A percentile compares a stretch with the other conserved stretches of the same genome.
These are phyloP conservation scores for Paecilomyces variotii DNA, from an alignment of 2,329 filamentous ascomycete genomes.

Conservation along the genomic window DNA sequence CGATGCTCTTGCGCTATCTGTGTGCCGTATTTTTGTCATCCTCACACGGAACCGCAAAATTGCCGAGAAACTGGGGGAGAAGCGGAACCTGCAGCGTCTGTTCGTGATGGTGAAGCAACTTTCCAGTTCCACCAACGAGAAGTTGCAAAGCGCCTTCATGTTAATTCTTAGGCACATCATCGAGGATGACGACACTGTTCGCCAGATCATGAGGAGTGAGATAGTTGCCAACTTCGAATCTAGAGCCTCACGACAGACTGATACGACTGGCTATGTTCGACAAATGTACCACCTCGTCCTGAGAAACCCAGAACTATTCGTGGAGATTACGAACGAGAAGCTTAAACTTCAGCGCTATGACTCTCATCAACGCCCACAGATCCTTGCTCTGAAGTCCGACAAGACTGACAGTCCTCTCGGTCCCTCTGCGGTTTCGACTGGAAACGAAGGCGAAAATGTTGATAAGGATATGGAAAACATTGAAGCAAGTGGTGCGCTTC, in stretches of 20 bases:
- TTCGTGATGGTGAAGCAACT: conserved; percentile 96
- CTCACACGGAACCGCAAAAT: conserved; percentile 71
- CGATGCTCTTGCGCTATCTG: conserved; percentile 71
- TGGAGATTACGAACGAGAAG: conserved; percentile 79
- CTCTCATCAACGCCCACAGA: conserved; percentile 44
- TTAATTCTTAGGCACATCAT: conserved; percentile 84
- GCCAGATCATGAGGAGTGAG: conserved; percentile 85
- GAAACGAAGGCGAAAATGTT: conserved; percentile 16
- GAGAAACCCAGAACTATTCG: conserved; percentile 75
- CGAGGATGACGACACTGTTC: conserved; percentile 85
- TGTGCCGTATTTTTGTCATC: conserved; percentile 76
- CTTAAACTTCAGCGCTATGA: conserved; percentile 64
- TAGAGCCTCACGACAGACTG: conserved; percentile 50
- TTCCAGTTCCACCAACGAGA: conserved; percentile 66
- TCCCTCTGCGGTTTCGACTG: conserved; percentile 13
- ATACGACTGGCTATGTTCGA: conserved; percentile 66
- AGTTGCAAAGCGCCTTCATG: conserved; percentile 69
- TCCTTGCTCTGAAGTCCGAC: conserved; percentile 45
- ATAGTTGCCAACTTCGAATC: conserved; percentile 69
- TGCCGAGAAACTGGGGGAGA: conserved; percentile 71
- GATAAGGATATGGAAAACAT: conserved; percentile 25
- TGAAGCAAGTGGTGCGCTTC: conserved; percentile 6
- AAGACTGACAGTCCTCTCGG: conserved; percentile 20
- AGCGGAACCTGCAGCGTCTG: conserved; percentile 77
- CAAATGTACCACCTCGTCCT: conserved; percentile 71